Conservation (phyloP, 2,329 filamentous ascomycete species). For the Cryphonectria nitschkei region DNA sequence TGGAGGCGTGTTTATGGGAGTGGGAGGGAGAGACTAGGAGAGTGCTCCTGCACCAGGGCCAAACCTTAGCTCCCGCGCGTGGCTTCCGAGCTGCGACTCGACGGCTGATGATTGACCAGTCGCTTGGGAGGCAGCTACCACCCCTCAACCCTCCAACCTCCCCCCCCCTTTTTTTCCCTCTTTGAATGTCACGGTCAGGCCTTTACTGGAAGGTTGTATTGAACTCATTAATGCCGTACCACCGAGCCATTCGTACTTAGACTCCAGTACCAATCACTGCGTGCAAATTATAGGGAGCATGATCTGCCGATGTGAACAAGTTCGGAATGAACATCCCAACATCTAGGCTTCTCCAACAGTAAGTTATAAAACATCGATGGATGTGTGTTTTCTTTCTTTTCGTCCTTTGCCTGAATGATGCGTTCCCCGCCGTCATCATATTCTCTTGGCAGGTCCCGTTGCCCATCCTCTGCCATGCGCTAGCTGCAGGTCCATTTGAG, state of each 20-base stretch:
- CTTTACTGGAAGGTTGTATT: background rate
- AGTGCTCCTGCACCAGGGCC: background rate
- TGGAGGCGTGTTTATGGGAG: background rate
- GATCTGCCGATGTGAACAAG: too few species aligned
- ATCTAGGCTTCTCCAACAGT: too few species aligned
- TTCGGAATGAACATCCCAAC: too few species aligned
- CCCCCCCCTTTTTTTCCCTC: too few species aligned
- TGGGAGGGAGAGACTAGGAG: background rate
- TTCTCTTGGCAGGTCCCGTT: background rate
- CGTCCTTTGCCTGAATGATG: background rate
- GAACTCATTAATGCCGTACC: background rate
- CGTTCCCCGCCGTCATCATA: background rate
- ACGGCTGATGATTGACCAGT: conserved; percentile 5
- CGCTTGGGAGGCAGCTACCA: background rate
- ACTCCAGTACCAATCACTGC: too few species aligned
- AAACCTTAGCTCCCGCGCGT: background rate
- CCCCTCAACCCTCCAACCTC: background rate
- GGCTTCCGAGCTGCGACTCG: background rate
- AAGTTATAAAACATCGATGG: too few species aligned
- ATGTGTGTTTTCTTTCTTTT: background rate
- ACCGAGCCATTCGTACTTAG: background rate
- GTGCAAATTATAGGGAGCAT: too few species aligned
- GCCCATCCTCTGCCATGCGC: background rate
- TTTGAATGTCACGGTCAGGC: background rate
- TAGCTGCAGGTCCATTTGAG: background rate